Base-by-base conservation (phyloP, 805 yeast species). In the Teunomyces kruisii region DNA sequence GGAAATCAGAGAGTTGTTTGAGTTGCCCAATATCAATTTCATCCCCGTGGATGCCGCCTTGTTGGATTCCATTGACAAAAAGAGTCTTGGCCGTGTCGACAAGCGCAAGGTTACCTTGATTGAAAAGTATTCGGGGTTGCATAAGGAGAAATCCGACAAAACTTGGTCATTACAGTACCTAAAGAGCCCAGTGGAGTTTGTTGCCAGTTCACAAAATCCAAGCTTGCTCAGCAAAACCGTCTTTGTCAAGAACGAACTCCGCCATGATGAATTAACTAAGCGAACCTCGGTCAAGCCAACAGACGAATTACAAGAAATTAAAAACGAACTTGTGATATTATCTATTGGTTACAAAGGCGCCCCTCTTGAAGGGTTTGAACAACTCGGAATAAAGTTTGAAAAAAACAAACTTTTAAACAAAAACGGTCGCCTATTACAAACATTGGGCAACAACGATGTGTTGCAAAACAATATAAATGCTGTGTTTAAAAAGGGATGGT, bases 1-100 rank as follows among this genome's bases (percentile, higher is more conserved):
- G 60, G 99, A 94, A 63, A 75, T 92, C 17, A 76, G 97, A 58
- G 98, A 94, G 59, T 67, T 92, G 30, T 69, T 91, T 58, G 86
- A 83, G 43, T 63, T 89, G 44, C 65, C 67, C 4, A 64, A 60
- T 9, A 78, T 85, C 45, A 58, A 70, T 38, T 75, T 77, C 7
- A 42, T 47, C 6, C 73, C 73, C 6, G 48, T 71, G 9, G 70
- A 71, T 0, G 66, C 68, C n/a, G 53, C 63, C 4, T 14, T 58
- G 4, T 50, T 73, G 38, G 57, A 53, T 9, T 53, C 58, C 38
- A 54, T 70, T 31, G 59, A 59, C 28, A 56, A 62, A 26, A 52
- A 48, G 9, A 58, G 78, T 47, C 74, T 75, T 17, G 68, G 64
- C 9, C 68, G 96, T 45, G 76, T 80, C 0, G 74, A 77, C 22